Conservation (phyloP, 768 basidiomycete genomes). For the Kwoniella europaea region DNA sequence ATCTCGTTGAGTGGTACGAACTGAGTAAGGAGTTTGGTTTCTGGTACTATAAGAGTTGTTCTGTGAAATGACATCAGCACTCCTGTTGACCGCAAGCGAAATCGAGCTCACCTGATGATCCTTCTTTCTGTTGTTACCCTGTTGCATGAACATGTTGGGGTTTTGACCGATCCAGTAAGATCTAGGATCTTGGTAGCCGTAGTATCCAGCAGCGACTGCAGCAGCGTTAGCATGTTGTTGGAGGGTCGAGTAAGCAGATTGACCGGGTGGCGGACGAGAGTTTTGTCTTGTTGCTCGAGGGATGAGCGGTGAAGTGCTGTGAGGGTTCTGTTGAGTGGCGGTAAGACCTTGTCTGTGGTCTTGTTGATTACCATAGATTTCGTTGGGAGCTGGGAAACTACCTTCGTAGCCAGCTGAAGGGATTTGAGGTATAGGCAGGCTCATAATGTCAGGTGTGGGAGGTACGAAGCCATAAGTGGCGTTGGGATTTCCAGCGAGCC, state of each 20-base stretch:
- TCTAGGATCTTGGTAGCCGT: conserved; percentile 15
- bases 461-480: conserved; percentile 13
- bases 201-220: conserved; percentile 14
- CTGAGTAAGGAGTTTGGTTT: conserved; percentile 1
- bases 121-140: conserved; percentile 17
- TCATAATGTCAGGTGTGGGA: conserved; percentile 4
- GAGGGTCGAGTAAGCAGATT: conserved; percentile 2
- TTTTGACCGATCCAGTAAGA: conserved; percentile 15
- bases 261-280: conserved; percentile 2
- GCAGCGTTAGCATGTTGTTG: conserved; percentile 16
- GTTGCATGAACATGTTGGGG: conserved; percentile 1
- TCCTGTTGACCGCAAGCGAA: neutral
- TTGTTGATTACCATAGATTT: conserved; percentile 7
- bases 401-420: conserved; percentile 11
- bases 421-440: neutral
- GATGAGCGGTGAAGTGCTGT: neutral
- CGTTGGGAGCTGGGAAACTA: conserved; percentile 2
- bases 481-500: neutral
- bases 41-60: conserved; percentile 3
- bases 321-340: neutral
- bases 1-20: conserved; percentile 4
- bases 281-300: conserved; percentile 6
- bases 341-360: conserved; percentile 1
- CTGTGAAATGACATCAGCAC: neutral
- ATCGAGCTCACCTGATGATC: conserved; percentile 15